Evolutionary conservation across 2,329 filamentous ascomycete species (phyloP).

Genomic region (Pyricularia sp.): DNA sequence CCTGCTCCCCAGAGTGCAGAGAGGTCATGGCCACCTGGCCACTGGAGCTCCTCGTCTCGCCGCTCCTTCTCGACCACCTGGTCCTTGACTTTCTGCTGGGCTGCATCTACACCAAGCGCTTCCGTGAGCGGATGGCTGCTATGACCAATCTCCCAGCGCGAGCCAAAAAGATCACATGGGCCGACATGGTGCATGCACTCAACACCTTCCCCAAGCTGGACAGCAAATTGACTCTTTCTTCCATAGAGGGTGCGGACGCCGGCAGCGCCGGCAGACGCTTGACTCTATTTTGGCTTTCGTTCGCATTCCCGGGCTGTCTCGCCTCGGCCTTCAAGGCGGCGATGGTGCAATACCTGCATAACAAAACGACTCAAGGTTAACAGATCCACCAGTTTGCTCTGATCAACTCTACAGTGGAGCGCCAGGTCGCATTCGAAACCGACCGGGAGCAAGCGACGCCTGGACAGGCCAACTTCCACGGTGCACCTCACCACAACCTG

Average conservation of each 20-base stretch:
- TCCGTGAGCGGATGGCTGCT: neutral
- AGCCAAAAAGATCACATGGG: neutral
- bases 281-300: neutral
- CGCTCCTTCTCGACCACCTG: constrained; percentile 3
- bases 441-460: neutral
- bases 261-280: no score
- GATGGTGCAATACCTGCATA: neutral
- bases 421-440: neutral
- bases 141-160: neutral
- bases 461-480: neutral
- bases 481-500: neutral
- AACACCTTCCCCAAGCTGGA: neutral
- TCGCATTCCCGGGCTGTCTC: neutral
- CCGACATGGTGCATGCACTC: neutral
- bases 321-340: neutral
- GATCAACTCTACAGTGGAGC: neutral
- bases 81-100: constrained; percentile 3
- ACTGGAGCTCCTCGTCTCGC: constrained; percentile 3
- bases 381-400: neutral
- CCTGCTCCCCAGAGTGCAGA: neutral
- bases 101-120: neutral
- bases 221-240: neutral
- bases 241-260: neutral
- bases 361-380: no score
- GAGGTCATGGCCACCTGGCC: neutral